These are phyloP conservation scores for Centrapalus pauciflorus DNA, from an alignment of 129 eudicot species.

Conservation along the genomic window DNA sequence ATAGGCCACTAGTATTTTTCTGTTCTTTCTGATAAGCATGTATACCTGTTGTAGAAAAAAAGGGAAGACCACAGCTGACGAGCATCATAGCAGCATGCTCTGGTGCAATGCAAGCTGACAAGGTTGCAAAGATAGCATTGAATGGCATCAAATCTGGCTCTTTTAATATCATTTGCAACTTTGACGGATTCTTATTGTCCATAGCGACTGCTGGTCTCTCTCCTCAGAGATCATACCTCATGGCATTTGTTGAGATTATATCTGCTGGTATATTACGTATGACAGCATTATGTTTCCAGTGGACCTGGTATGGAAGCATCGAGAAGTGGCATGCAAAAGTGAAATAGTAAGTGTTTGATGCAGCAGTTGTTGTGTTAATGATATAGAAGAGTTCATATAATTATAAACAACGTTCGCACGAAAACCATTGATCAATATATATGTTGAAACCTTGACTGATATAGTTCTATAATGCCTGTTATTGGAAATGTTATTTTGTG, in stretches of 20 bases:
- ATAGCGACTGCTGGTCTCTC: slow-evolving; percentile 86
- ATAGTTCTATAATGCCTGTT: too few species aligned
- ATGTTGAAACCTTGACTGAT: too few species aligned
- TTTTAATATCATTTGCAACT: slow-evolving; percentile 79
- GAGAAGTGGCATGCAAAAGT: slow-evolving; percentile 58
- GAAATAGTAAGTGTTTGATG: slow-evolving; percentile 37
- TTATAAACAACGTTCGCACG: background rate
- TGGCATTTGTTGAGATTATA: slow-evolving; percentile 83
- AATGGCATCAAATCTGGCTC: slow-evolving; percentile 63
- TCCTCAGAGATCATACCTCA: slow-evolving; percentile 79
- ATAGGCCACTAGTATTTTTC: too few species aligned
- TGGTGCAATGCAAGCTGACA: slow-evolving; percentile 77
- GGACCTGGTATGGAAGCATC: slow-evolving; percentile 88
- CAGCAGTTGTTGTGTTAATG: background rate
- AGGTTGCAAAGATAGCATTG: slow-evolving; percentile 73
- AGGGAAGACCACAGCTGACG: slow-evolving; percentile 68
- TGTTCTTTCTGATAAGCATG: background rate
- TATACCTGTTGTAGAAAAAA: slow-evolving; percentile 54
- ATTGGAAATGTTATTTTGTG: too few species aligned
- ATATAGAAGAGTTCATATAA: background rate
- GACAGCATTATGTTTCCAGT: slow-evolving; percentile 68
- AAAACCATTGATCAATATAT: too few species aligned
- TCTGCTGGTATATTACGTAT: slow-evolving; percentile 55
- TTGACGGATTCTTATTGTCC: slow-evolving; percentile 61
- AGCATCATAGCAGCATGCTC: slow-evolving; percentile 84